Evolutionary conservation across 768 basidiomycete genomes (phyloP), one percentile per base, ranked within the genome.

Genomic region (Crepidotus variabilis): DNA sequence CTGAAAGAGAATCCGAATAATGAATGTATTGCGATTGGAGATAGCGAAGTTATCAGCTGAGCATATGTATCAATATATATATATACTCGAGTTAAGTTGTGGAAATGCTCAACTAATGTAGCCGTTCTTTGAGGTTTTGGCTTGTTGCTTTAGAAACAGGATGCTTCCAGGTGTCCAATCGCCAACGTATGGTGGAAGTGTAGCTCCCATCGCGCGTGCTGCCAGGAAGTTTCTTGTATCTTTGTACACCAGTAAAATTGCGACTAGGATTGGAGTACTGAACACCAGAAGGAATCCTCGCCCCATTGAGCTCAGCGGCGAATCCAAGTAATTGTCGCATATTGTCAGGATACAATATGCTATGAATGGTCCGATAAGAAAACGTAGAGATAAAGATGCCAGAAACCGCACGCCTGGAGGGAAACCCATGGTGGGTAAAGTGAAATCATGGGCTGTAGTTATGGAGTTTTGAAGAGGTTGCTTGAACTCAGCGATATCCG

Each of bases 1-100:
- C 23, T 63, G 62, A 33, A 64, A 65, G 24, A 70, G 48, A 5
- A 68, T 57, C 45, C 66, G 55, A 22, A 57, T 52, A 50, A 65
- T 68, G 55, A 67, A 59, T 13, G 59, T 58, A 35, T 56, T 49
- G 24, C 22, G 22, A 22, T 14, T 22, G 6, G 24, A 16, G 4
- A 22, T 49, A 22, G 34, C 28, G 8, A 28, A 28, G 8, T 8
- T 8, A 28, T 28, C 28, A 28, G 28, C 28, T 28, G 28, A 28
- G 8, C 28, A 28, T 3, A 28, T 36, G 16, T 6, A 14, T 39
- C 35, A 34, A 36, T 20, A 13, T 24, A 8, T 1, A 53, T 5
- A 43, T 8, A 28, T 8, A 8, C 28, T 28, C 3, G 28, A 39
- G n/a, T 13, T 11, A n/a, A n/a, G n/a, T n/a, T n/a, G n/a, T 52